A percentile compares a stretch with the other conserved stretches of the same genome.
phyloP scores from a whole-genome alignment of 1,284 basidiomycete genomes.

The Tremellales sp. region DNA sequence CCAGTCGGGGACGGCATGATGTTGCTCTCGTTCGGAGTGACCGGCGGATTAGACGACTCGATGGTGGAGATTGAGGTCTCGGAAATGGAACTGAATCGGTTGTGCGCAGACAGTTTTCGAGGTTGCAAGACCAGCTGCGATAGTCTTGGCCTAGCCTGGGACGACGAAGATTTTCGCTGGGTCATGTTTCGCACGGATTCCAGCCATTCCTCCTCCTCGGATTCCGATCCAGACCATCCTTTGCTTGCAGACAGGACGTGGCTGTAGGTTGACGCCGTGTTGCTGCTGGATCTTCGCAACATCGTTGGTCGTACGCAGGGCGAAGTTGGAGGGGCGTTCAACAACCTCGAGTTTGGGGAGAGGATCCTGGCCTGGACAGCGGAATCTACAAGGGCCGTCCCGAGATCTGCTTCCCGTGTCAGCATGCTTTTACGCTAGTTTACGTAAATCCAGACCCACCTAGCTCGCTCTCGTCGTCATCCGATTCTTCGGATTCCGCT shows the following conservation, averaged over 20 bases:
- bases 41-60: neutral
- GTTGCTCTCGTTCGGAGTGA: slow-evolving; percentile 1
- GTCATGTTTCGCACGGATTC: slow-evolving; percentile 21
- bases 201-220: slow-evolving; percentile 39
- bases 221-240: slow-evolving; percentile 39
- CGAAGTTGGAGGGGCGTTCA: too few relatives aligned
- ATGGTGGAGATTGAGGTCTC: neutral
- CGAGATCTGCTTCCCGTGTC: slow-evolving; percentile 17
- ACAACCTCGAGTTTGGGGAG: slow-evolving; percentile 23
- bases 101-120: neutral
- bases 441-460: slow-evolving; percentile 18
- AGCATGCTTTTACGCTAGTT: neutral
- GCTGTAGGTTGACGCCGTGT: slow-evolving; percentile 12
- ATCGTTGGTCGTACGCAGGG: too few relatives aligned
- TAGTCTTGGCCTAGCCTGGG: slow-evolving; percentile 2
- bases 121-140: slow-evolving; percentile 1
- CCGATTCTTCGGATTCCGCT: neutral
- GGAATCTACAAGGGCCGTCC: slow-evolving; percentile 24
- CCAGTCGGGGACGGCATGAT: neutral
- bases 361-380: slow-evolving; percentile 31
- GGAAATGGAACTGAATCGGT: neutral
- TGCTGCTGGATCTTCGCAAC: slow-evolving; percentile 1
- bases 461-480: slow-evolving; percentile 35
- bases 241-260: slow-evolving; percentile 9
- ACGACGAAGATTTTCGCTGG: slow-evolving; percentile 13